phyloP scores from a whole-genome alignment of 176 grass and related monocot genomes.

The Cenchrus purpureus region DNA sequence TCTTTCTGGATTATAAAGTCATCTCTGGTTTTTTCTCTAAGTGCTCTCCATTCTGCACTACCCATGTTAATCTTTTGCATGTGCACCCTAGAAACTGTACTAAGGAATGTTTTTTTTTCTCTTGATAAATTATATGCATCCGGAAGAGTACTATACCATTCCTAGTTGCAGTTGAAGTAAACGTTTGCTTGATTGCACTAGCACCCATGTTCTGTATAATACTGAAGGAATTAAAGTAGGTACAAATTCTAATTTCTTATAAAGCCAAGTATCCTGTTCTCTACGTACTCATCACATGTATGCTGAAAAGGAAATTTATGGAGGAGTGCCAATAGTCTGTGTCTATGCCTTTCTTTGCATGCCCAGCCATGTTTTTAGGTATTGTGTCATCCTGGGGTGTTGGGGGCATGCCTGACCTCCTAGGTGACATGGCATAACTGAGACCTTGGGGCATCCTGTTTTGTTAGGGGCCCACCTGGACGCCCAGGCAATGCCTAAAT shows the following conservation, averaged over 20 bases:
- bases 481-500: not conserved
- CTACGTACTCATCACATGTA: not conserved
- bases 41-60: not conserved
- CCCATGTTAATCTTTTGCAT: not conserved
- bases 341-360: conserved; percentile 10
- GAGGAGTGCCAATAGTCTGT: not conserved
- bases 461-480: not conserved
- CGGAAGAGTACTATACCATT: conserved; percentile 2
- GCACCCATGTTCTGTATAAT: conserved; percentile 6
- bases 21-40: not conserved
- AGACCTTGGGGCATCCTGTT: not conserved
- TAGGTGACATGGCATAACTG: not conserved
- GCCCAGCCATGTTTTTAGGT: not conserved
- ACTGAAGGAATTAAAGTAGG: conserved; percentile 25
- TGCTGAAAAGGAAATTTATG: conserved; percentile 3
- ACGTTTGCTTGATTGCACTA: conserved; percentile 15
- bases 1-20: not conserved
- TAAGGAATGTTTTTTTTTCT: conserved; percentile 21
- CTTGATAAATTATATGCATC: not conserved
- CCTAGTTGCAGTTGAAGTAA: not conserved
- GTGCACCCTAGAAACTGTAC: conserved; percentile 1
- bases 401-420: not conserved
- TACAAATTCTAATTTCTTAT: not conserved
- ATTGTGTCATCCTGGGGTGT: not conserved
- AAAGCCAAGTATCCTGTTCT: not conserved